A percentile compares a stretch with the other conserved stretches of the same genome.
Conservation (phyloP, 2,329 filamentous ascomycete genomes). For the Fusarium marasasianum region DNA sequence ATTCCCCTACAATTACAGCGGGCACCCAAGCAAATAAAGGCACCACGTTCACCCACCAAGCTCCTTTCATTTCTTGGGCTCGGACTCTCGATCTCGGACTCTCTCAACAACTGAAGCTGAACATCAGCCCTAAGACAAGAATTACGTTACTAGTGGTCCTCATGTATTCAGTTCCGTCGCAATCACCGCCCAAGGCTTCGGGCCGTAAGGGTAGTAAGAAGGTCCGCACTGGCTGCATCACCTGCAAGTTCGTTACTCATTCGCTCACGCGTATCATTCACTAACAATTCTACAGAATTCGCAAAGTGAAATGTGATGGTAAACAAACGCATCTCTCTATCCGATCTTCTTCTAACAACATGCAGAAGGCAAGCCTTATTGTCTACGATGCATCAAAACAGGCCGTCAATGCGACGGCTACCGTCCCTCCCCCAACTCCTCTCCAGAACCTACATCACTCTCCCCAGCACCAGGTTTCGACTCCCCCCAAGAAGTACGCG, state of each 20-base stretch:
- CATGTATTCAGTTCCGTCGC: conserved; percentile 16
- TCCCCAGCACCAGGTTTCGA: conserved; percentile 36
- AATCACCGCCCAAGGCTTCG: conserved; percentile 27
- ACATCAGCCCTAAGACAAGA: neutral
- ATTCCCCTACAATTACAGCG: conserved; percentile 11
- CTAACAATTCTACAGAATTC: conserved; percentile 4
- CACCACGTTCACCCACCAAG: neutral
- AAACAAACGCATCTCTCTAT: neutral
- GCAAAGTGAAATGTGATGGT: conserved; percentile 25
- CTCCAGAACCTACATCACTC: conserved; percentile 19
- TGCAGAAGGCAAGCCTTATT: conserved; percentile 60
- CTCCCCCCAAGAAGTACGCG: conserved; percentile 36
- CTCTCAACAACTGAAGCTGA: neutral
- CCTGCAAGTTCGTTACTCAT: conserved; percentile 61
- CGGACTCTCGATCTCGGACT: conserved; percentile 28
- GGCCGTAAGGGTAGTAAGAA: conserved; percentile 56
- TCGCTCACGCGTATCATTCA: neutral
- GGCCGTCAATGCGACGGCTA: conserved; percentile 68
- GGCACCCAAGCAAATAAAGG: conserved; percentile 24
- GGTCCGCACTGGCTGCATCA: conserved; percentile 61
- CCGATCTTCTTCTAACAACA: neutral
- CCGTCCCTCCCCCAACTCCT: conserved; percentile 34
- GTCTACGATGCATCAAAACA: conserved; percentile 62
- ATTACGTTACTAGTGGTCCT: neutral
- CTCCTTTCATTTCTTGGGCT: conserved; percentile 22